Base-by-base conservation (phyloP, 441 rosid genomes). In the Geranium incanum region DNA sequence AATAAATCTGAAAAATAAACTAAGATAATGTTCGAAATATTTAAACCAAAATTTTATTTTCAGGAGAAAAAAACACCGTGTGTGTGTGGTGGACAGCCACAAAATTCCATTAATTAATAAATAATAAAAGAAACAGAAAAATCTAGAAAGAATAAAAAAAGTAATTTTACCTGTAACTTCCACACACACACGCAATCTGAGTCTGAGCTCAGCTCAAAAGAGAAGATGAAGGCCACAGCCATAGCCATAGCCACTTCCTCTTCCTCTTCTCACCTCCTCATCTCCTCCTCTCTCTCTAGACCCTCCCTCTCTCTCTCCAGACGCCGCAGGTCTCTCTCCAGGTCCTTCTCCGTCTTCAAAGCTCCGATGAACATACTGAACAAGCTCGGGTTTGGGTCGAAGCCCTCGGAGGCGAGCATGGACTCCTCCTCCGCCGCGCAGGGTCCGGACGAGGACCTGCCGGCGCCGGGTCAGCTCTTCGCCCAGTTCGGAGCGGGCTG, bases 401-500 rank as follows among this genome's bases (percentile, higher is more conserved):
- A 21, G 76, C 71, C 85, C 11, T 8, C 71, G 6, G 85, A 87
- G 0, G 75, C 82, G 5, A 77, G 84, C 52, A 78, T 74, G 84
- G 88, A 86, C 57, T 84, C 80, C 60, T 83, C 88, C 3, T 80
- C 92, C 60, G 81, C 87, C 76, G 81, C 91, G 12, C 96, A 84
- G 66, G 89, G 89, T 36, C 86, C 88, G 0, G 98, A 93, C 69
- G 85, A 85, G 37, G 96, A 88, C 66, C 16, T 76, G 0, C 96
- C 96, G 0, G 81, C 87, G 5, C 84, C 95, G 0, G 95, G 93
- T 2, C 93, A 86, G 80, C 79, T 78, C 57, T 90, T 89, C 75
- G 83, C 86, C 2, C 92, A 94, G 71, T 88, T 94, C 69, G 97
- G 93, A 0, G 97, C 95, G 0, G 98, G 98, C 0, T 94, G 97